Evolutionary conservation across 495 filamentous ascomycete genomes (phyloP).

Genomic region (Penicillium coffeae): DNA sequence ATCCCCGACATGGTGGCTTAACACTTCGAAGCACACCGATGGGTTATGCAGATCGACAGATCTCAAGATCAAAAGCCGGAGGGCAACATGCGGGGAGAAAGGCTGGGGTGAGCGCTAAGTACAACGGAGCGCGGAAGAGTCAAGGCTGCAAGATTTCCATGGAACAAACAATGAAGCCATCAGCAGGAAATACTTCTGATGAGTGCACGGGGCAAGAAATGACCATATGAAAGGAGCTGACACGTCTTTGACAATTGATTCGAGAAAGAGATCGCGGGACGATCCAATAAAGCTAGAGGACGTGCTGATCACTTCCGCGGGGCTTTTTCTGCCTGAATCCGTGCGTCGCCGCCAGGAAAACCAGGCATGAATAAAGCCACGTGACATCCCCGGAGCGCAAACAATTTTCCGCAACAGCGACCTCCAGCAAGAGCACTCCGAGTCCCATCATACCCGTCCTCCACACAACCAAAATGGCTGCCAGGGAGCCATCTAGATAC

Average conservation of each 20-base stretch:
- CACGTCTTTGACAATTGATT: constrained; percentile 4
- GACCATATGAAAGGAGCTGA: constrained; percentile 1
- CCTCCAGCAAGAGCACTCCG: constrained; percentile 1
- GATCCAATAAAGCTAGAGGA: constrained; percentile 10
- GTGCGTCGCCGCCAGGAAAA: constrained; percentile 3
- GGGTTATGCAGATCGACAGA: constrained; percentile 6
- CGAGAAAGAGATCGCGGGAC: constrained; percentile 9
- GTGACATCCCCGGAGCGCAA: constrained; percentile 21
- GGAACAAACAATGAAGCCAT: constrained; percentile 21
- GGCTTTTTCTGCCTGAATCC: constrained; percentile 5
- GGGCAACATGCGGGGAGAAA: constrained; percentile 28
- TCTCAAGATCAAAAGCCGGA: constrained; percentile 2
- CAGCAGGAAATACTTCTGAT: constrained; percentile 28
- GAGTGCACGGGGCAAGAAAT: constrained; percentile 12
- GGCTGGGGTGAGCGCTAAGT: constrained; percentile 8
- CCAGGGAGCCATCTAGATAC: constrained; percentile 40
- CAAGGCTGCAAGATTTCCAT: constrained; percentile 32
- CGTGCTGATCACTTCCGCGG: constrained; percentile 20
- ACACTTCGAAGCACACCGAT: neutral
- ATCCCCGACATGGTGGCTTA: constrained; percentile 53
- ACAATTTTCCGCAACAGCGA: constrained; percentile 37
- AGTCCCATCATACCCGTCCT: constrained; percentile 17
- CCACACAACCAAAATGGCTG: constrained; percentile 34
- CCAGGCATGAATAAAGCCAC: constrained; percentile 14
- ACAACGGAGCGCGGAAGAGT: constrained; percentile 13